phyloP scores from a whole-genome alignment of 805 yeast genomes.

The Candida fluviatilis region DNA sequence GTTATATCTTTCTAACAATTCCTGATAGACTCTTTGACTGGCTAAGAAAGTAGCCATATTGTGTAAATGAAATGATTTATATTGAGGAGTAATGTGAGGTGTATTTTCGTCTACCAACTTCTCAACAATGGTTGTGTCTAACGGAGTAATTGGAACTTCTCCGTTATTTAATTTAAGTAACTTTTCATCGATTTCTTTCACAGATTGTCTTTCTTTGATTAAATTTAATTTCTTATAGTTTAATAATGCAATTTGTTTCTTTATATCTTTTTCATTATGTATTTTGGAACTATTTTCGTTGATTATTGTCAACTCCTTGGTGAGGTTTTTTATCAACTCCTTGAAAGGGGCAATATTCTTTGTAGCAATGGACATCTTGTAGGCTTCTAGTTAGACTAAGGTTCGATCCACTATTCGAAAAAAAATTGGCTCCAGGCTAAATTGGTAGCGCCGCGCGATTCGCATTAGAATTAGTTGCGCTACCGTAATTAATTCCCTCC shows the following conservation, averaged over 20 bases:
- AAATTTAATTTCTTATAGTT: slow-evolving; percentile 47
- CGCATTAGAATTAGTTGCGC: too few species aligned
- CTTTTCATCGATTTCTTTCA: slow-evolving; percentile 27
- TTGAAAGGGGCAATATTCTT: slow-evolving; percentile 10
- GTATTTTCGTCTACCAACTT: slow-evolving; percentile 6
- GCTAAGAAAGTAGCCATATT: slow-evolving; percentile 61
- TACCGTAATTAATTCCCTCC: too few species aligned
- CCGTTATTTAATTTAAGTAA: slow-evolving; percentile 11
- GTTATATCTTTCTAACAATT: slow-evolving; percentile 78
- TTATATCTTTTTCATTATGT: slow-evolving; percentile 37
- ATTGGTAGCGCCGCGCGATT: background rate
- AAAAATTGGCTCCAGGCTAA: too few species aligned
- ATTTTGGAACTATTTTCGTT: slow-evolving; percentile 31
- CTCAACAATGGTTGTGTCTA: slow-evolving; percentile 4
- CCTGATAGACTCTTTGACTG: slow-evolving; percentile 74
- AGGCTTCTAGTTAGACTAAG: too few species aligned
- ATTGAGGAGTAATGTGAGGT: slow-evolving; percentile 5
- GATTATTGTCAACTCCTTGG: slow-evolving; percentile 37
- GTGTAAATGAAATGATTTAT: slow-evolving; percentile 37
- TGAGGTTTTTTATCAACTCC: slow-evolving; percentile 19
- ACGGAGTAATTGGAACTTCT: background rate
- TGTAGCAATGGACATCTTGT: slow-evolving; percentile 5
- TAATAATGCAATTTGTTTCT: slow-evolving; percentile 43
- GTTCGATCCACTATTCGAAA: too few species aligned
- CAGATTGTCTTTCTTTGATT: slow-evolving; percentile 30